Evolutionary conservation across 2,329 filamentous ascomycete genomes (phyloP), one percentile per base, ranked within the genome.

Genomic region (Hypoxylon sp.): DNA sequence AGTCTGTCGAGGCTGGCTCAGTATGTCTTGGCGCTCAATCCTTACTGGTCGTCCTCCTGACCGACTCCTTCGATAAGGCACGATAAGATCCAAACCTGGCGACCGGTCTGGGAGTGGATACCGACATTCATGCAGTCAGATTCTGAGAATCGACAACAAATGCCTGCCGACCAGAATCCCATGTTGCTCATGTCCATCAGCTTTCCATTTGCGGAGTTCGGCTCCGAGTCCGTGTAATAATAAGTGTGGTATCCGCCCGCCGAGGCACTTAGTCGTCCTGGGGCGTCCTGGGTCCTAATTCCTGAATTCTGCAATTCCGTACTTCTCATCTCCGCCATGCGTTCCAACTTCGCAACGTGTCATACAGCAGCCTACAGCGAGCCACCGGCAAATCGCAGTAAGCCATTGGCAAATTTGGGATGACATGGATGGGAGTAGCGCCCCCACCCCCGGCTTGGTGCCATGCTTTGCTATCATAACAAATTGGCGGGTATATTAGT

Each of bases 31-130:
- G 75, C 75, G 46, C 17, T 19, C 37, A 14, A 14, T 54, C 37
- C 68, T 72, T 14, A 71, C 48, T 73, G 66, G 69, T 17, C 57
- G 4, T 29, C 31, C 58, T 65, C 67, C 63, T 72, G 72, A 74
- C 72, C 73, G 71, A 74, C 62, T 71, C 39, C 10, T 42, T 60
- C 55, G 67, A 73, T 72, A 73, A 74, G 55, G 66, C 58, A 62
- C 66, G 73, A 72, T 74, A 71, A 65, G 73, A 71, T 70, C 61
- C 59, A 24, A 67, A 63, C 70, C 72, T 70, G 67, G 67, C 60
- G 54, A 74, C 68, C 75, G 76, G 76, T 77, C 75, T 68, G 67
- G 63, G 33, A 60, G 71, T 76, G 72, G 74, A 74, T 70, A 53
- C 62, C 58, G 47, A 26, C 46, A 67, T 51, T 72, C 67, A 73